Conservation (phyloP, 257 asterid species). For the Solanum arcanum region DNA sequence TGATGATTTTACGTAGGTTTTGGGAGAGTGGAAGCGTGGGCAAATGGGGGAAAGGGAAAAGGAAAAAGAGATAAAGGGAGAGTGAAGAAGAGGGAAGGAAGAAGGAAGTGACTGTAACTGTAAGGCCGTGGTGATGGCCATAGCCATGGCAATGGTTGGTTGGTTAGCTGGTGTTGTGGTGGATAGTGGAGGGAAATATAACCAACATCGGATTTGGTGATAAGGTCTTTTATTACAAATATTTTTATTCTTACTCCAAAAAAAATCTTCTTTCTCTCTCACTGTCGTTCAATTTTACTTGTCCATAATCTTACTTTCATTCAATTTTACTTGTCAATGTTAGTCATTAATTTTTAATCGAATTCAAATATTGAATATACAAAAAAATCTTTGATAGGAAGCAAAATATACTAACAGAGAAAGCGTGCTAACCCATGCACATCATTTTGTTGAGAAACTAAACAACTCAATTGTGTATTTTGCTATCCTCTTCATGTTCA, state of each 20-base stretch:
- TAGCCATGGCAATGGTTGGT: conserved; percentile 19
- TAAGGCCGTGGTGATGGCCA: conserved; percentile 49
- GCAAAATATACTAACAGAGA: neutral
- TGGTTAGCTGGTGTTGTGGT: conserved; percentile 1
- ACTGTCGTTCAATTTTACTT: too few relatives aligned
- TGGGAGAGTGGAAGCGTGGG: conserved; percentile 1
- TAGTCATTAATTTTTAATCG: too few relatives aligned
- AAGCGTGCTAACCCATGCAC: neutral
- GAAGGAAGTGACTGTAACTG: conserved; percentile 7
- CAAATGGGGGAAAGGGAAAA: conserved; percentile 7
- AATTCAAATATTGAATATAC: too few relatives aligned
- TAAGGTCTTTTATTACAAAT: neutral
- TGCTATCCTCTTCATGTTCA: neutral
- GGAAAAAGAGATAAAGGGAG: conserved; percentile 3
- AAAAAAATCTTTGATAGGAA: neutral
- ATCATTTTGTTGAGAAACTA: neutral
- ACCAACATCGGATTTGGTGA: neutral
- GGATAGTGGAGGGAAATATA: conserved; percentile 23
- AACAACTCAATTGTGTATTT: neutral
- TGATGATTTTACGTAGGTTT: neutral
- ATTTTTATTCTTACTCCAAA: neutral
- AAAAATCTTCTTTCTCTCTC: too few relatives aligned
- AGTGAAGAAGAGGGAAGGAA: neutral
- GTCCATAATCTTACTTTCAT: too few relatives aligned
- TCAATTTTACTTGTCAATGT: too few relatives aligned